Base-by-base conservation (phyloP, 768 basidiomycete genomes). In the Xanthoconium stramineum region DNA sequence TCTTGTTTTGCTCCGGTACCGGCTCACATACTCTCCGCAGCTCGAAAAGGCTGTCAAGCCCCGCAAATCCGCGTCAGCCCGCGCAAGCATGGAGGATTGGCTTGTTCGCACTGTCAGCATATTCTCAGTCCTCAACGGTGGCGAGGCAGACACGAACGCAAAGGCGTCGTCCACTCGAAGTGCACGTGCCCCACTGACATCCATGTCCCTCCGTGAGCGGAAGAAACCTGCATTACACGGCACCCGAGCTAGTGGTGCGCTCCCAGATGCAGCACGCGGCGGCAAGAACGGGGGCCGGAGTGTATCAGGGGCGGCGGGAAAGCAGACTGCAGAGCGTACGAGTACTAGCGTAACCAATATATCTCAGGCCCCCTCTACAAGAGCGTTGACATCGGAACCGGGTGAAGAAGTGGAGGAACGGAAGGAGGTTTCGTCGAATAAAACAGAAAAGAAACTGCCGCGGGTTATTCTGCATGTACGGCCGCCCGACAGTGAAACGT, bases 1-100 rank as follows among this genome's bases (percentile, higher is more conserved):
- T 17, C 19, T 53, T 13, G 30, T 53, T 24, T 24, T 24, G 24
- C 24, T 24, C 24, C 24, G 24, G 24, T 24, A 24, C 24, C 24
- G 24, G 24, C 17, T 7, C 6, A n/a, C 48, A 24, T 19, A 14
- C 12, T 39, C 4, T 35, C 35, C 48, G 5, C 53, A 90, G 88
- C 74, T 89, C 11, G 86, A 90, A 63, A 82, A 83, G 39, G 80
- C 79, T 0, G 78, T 78, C 12, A 88, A 88, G 68, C 82, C 82
- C 65, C 79, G 82, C 1, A 75, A 80, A 17, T 80, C 81, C 2
- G 29, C 35, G 20, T 80, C 81, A 11, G 49, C 59, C 6, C 54
- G 59, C 0, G 37, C 68, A 2, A 60, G 71, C 40, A 63, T 58
- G 5, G 81, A 83, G 6, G 72, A 71, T 4, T 91, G 88, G 89